phyloP scores from a whole-genome alignment of 306 rosid genomes.

The Nissolia schottii region DNA sequence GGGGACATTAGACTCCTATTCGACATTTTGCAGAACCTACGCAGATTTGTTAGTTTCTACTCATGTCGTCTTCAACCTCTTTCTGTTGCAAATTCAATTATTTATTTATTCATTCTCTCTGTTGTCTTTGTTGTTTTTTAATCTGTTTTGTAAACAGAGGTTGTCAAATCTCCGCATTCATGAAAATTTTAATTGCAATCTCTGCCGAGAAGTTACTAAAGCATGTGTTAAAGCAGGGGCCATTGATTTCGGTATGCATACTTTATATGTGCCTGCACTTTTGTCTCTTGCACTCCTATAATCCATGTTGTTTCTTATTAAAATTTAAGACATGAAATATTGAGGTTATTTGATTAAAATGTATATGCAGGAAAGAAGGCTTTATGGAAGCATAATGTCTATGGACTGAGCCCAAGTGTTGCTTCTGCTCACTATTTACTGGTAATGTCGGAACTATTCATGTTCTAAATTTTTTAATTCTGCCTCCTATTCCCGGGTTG shows the following conservation, averaged over 20 bases:
- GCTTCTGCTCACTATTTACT: conserved; percentile 79
- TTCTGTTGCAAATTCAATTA: not conserved
- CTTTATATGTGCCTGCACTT: not conserved
- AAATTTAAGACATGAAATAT: not conserved
- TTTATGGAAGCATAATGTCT: conserved; percentile 81
- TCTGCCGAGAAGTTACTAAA: conserved; percentile 82
- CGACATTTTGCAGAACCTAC: conserved; percentile 66
- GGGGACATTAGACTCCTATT: conserved; percentile 72
- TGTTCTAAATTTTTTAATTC: conserved; percentile 13
- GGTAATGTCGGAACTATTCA: conserved; percentile 43
- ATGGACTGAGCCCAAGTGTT: conserved; percentile 69
- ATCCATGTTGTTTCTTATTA: not conserved
- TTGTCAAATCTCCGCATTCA: conserved; percentile 83
- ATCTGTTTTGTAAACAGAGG: conserved; percentile 57
- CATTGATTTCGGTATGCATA: conserved; percentile 58
- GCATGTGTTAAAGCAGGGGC: conserved; percentile 78
- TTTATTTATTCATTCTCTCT: not conserved
- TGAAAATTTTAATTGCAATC: conserved; percentile 61
- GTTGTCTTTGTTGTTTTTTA: not conserved
- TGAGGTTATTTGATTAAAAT: conserved; percentile 11
- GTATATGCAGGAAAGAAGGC: conserved; percentile 67
- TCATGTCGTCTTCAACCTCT: not conserved
- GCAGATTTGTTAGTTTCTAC: conserved; percentile 68
- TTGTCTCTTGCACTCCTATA: not conserved
- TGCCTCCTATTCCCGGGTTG: conserved; percentile 7